Base-by-base conservation (phyloP, 108 stramenopile species). In the Hondaea fermentalgiana region DNA sequence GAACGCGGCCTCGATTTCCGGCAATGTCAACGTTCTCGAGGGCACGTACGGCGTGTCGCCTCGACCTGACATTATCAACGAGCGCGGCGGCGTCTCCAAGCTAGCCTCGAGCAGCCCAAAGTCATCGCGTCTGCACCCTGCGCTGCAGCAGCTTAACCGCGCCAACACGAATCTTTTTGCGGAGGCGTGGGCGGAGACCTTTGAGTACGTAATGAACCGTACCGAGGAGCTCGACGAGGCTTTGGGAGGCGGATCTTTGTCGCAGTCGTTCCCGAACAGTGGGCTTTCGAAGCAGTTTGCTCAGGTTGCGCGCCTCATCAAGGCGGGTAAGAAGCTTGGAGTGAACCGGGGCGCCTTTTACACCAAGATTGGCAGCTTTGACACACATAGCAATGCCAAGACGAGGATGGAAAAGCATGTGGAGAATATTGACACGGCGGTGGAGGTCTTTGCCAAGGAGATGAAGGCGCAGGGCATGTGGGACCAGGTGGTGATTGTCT, bases 291-390 rank as follows among this genome's bases (percentile, higher is more conserved):
- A n/a, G 10, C 88, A 72, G 71, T 72, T 89, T 42, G 57, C 57
- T 12, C 57, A 57, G 23, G 88, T 89, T 4, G 51, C 57, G 29
- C 12, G 19, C 43, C 12, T 89, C 49, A 23, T 89, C 28, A 58
- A 5, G 6, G 71, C 43, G 0, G 28, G 55, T 55, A 35, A 29
- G 10, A 21, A 5, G 5, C 53, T 89, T 5, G 72, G 29, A 12
- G 17, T 19, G 44, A 92, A 96, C 60, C 94, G 95, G 5, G 94
- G 95, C 89, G 91, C 94, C 6, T 94, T 96, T 60, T 95, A 89
- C 87, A 87, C 91, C 19, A 51, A 92, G 10, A 83, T 95, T 51
- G 93, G 95, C 44, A 92, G 92, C 21, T 96, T 87, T 71, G 96
- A 96, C 91, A 91, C 92, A 25, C 96, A 96, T 60, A 55, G 64